Evolutionary conservation across 441 rosid genomes (phyloP).

Genomic region (Bocquillonia castaneifolia): DNA sequence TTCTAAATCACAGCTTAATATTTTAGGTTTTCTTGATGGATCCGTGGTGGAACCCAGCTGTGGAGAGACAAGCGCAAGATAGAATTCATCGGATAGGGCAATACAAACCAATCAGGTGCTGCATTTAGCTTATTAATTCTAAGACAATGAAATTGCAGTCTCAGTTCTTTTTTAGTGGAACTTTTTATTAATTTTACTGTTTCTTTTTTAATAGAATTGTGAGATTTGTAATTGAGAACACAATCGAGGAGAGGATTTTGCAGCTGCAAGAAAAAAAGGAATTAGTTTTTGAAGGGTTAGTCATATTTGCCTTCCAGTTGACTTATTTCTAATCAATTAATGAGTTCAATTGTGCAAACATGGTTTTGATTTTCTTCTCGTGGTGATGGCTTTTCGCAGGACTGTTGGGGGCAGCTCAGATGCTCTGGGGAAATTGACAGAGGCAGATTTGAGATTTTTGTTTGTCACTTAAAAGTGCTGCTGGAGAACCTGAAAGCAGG

Average conservation of each 20-base stretch:
- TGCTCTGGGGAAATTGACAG: conserved; percentile 79
- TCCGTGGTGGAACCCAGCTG: conserved; percentile 99
- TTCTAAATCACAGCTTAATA: background rate
- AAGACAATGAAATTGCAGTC: conserved; percentile 3
- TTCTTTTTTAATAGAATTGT: conserved; percentile 45
- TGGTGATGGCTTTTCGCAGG: conserved; percentile 32
- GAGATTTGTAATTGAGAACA: conserved; percentile 86
- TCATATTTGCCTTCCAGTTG: conserved; percentile 12
- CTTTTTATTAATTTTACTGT: too few relatives aligned
- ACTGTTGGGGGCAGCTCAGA: conserved; percentile 86
- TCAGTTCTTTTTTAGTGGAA: too few relatives aligned
- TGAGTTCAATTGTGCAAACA: background rate
- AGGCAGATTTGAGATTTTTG: conserved; percentile 67
- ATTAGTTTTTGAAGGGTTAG: conserved; percentile 92
- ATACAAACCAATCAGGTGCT: conserved; percentile 85
- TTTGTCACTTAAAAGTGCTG: conserved; percentile 39
- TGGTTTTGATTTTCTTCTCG: background rate
- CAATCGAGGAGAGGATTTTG: conserved; percentile 91
- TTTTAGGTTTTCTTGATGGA: conserved; percentile 96
- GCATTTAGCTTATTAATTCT: conserved; percentile 7
- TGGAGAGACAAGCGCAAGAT: conserved; percentile 94
- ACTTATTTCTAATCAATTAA: background rate
- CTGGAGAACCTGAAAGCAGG: background rate
- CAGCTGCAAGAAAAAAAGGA: conserved; percentile 91
- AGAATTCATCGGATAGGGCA: conserved; percentile 97